Evolutionary conservation across 352 stramenopile genomes (phyloP).

Genomic region (Phytophthora chlamydospora): DNA sequence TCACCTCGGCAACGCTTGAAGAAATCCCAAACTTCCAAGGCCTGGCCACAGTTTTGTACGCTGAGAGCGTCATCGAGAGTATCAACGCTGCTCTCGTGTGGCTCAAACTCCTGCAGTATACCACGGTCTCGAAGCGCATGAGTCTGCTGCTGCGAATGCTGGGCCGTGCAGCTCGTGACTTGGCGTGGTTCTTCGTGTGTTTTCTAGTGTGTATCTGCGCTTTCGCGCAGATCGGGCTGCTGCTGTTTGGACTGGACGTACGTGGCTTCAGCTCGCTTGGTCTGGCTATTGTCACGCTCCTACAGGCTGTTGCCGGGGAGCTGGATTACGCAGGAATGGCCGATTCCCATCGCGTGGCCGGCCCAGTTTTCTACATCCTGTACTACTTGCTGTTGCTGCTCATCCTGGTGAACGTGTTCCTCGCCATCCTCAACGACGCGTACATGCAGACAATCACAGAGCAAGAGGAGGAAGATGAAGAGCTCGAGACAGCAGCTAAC

Average conservation of each 20-base stretch:
- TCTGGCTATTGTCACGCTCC: slow-evolving; percentile 53
- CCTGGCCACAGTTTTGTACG: slow-evolving; percentile 42
- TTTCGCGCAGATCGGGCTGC: slow-evolving; percentile 69
- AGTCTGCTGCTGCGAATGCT: slow-evolving; percentile 60
- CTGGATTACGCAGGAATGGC: slow-evolving; percentile 59
- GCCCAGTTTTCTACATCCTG: slow-evolving; percentile 70
- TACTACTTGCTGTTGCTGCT: slow-evolving; percentile 78
- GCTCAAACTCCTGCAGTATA: slow-evolving; percentile 75
- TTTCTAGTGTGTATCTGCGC: slow-evolving; percentile 63
- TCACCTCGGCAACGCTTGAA: slow-evolving; percentile 31
- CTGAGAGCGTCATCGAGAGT: slow-evolving; percentile 49
- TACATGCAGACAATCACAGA: slow-evolving; percentile 75
- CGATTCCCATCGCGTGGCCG: slow-evolving; percentile 50
- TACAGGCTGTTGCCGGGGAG: slow-evolving; percentile 64
- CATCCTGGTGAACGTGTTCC: slow-evolving; percentile 76
- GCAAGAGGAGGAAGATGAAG: slow-evolving; percentile 63
- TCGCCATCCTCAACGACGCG: slow-evolving; percentile 78
- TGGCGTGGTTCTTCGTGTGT: slow-evolving; percentile 67
- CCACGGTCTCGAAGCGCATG: slow-evolving; percentile 70
- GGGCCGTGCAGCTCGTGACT: slow-evolving; percentile 50
- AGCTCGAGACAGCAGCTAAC: slow-evolving; percentile 27
- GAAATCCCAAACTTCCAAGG: slow-evolving; percentile 49
- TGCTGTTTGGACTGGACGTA: slow-evolving; percentile 66
- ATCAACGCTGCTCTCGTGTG: slow-evolving; percentile 62
- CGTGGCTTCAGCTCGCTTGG: slow-evolving; percentile 63